These are phyloP conservation scores for Scleroderma citrinum DNA, from an alignment of 768 basidiomycete species.

Conservation along the genomic window DNA sequence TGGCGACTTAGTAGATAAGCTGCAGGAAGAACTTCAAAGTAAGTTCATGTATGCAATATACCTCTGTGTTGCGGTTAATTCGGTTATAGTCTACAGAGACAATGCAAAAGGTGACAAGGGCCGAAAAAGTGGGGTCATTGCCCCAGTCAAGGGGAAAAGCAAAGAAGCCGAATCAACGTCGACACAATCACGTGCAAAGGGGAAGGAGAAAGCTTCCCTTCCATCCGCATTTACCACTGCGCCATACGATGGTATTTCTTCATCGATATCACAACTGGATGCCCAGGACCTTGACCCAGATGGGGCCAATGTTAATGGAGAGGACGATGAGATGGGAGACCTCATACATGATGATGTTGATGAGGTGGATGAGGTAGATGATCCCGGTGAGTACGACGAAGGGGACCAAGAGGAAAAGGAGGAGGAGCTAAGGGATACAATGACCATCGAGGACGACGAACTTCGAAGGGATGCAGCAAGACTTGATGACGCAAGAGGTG, in stretches of 20 bases:
- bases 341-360: conserved; percentile 26
- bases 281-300: conserved; percentile 20
- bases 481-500: conserved; percentile 25
- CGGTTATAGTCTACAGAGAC: conserved; percentile 55
- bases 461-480: conserved; percentile 32
- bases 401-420: conserved; percentile 36
- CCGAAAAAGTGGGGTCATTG: conserved; percentile 22
- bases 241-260: conserved; percentile 25
- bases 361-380: conserved; percentile 16
- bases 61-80: not conserved
- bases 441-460: conserved; percentile 42
- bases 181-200: conserved; percentile 19
- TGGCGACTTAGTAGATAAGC: conserved; percentile 56
- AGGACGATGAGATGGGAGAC: conserved; percentile 29
- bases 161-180: conserved; percentile 30
- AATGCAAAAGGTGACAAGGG: conserved; percentile 56
- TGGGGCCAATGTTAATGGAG: conserved; percentile 13
- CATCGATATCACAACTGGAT: conserved; percentile 20
- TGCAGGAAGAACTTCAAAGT: conserved; percentile 65
- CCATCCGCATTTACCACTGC: conserved; percentile 25
- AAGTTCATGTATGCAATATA: conserved; percentile 14
- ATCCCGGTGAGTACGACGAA: conserved; percentile 29
- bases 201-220: conserved; percentile 26
- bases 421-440: conserved; percentile 35
- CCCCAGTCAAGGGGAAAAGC: conserved; percentile 23